Evolutionary conservation across 768 basidiomycete genomes (phyloP).

Genomic region (Leucosporidium creatinivorum): DNA sequence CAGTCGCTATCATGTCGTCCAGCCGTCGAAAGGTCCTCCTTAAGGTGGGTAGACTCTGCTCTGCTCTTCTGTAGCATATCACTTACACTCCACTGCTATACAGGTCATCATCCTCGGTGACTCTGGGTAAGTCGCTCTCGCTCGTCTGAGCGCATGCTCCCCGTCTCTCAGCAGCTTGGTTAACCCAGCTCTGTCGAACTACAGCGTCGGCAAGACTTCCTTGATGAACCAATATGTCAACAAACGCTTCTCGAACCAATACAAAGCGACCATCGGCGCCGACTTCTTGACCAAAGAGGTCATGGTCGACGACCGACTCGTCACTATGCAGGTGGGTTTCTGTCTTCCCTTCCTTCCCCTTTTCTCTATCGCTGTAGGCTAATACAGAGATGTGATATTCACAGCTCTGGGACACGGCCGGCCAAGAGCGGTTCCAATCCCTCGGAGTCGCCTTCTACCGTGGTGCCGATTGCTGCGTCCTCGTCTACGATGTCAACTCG

Average conservation of each 20-base stretch:
- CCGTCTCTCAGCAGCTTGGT: neutral
- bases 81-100: too few species aligned
- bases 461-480: conserved; percentile 96
- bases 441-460: conserved; percentile 98
- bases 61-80: too few species aligned
- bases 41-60: conserved; percentile 40
- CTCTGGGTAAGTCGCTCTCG: conserved; percentile 39
- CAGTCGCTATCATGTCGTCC: too few species aligned
- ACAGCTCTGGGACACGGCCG: conserved; percentile 97
- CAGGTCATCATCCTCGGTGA: conserved; percentile 99
- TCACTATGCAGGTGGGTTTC: conserved; percentile 80
- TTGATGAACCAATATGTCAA: conserved; percentile 99
- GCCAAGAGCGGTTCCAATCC: conserved; percentile 98
- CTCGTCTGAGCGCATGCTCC: neutral
- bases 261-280: conserved; percentile 97
- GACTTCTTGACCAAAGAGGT: conserved; percentile 98
- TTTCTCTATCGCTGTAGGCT: neutral
- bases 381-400: too few species aligned
- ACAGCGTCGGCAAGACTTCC: conserved; percentile 95
- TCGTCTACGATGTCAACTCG: conserved; percentile 98
- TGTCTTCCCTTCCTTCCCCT: neutral
- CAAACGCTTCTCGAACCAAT: conserved; percentile 98
- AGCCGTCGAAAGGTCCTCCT: conserved; percentile 46
- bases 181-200: conserved; percentile 6
- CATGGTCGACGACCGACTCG: conserved; percentile 93